Conservation (phyloP, 1,139 yeast species). For the Yamadazyma taylorii region DNA sequence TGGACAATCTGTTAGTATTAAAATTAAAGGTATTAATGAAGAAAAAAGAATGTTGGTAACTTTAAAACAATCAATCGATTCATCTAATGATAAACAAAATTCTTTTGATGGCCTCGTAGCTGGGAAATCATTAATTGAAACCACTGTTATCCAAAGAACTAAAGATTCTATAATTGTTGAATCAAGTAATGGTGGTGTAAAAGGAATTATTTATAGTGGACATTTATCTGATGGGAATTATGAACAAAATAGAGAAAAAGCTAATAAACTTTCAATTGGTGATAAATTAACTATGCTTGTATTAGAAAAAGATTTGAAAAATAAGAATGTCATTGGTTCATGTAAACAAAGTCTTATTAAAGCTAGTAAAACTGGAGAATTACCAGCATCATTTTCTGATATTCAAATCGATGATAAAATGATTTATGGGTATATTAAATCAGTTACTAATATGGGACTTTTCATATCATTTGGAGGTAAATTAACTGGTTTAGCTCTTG, state of each 20-base stretch:
- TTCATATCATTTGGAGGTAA: conserved; percentile 82
- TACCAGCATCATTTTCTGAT: conserved; percentile 65
- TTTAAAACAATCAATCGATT: conserved; percentile 62
- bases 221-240: conserved; percentile 76
- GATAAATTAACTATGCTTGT: conserved; percentile 59
- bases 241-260: conserved; percentile 66
- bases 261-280: conserved; percentile 63
- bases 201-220: conserved; percentile 73
- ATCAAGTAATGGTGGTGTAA: conserved; percentile 51
- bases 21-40: conserved; percentile 58
- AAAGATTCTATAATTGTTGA: conserved; percentile 74
- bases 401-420: conserved; percentile 48
- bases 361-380: conserved; percentile 52
- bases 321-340: conserved; percentile 60
- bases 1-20: conserved; percentile 83
- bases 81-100: conserved; percentile 49
- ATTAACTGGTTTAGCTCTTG: conserved; percentile 80
- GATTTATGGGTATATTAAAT: conserved; percentile 73
- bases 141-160: conserved; percentile 68
- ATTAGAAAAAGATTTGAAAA: conserved; percentile 64
- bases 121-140: conserved; percentile 68
- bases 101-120: conserved; percentile 49
- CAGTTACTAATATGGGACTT: conserved; percentile 75
- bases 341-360: conserved; percentile 67
- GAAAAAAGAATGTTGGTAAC: conserved; percentile 67